Evolutionary conservation across 441 rosid species (phyloP).

Genomic region (Jatropha multifida): DNA sequence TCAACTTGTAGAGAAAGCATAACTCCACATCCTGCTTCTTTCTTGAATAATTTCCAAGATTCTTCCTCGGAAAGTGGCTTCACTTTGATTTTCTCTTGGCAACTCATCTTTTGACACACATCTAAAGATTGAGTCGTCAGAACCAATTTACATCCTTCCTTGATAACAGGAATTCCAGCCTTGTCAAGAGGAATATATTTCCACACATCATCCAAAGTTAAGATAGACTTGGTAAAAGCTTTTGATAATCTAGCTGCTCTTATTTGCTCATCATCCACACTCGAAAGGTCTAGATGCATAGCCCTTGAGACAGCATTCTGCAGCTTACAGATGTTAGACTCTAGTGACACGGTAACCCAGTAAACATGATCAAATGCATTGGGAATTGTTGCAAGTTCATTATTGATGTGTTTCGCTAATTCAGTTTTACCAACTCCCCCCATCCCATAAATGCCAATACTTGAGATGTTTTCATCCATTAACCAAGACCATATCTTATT

Average conservation of each 20-base stretch:
- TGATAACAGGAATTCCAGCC: background rate
- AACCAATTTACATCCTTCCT: background rate
- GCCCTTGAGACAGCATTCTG: background rate
- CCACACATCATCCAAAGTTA: conserved; percentile 18
- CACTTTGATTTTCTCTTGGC: background rate
- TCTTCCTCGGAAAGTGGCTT: background rate
- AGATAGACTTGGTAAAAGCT: background rate
- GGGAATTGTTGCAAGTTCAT: background rate
- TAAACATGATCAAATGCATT: background rate
- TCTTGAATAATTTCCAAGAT: background rate
- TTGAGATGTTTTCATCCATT: background rate
- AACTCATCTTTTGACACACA: background rate
- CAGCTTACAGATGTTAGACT: background rate
- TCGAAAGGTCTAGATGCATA: background rate
- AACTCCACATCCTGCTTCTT: background rate
- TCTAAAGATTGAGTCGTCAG: background rate
- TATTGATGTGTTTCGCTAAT: conserved; percentile 8
- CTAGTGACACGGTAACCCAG: background rate
- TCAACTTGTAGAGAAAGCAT: background rate
- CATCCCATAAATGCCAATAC: conserved; percentile 10
- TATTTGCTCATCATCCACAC: background rate
- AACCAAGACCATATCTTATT: background rate
- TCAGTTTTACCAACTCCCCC: conserved; percentile 1
- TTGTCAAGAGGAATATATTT: background rate
- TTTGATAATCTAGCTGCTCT: background rate